Evolutionary conservation across 2,329 filamentous ascomycete genomes (phyloP).

Genomic region (Myrmaecium sp.): DNA sequence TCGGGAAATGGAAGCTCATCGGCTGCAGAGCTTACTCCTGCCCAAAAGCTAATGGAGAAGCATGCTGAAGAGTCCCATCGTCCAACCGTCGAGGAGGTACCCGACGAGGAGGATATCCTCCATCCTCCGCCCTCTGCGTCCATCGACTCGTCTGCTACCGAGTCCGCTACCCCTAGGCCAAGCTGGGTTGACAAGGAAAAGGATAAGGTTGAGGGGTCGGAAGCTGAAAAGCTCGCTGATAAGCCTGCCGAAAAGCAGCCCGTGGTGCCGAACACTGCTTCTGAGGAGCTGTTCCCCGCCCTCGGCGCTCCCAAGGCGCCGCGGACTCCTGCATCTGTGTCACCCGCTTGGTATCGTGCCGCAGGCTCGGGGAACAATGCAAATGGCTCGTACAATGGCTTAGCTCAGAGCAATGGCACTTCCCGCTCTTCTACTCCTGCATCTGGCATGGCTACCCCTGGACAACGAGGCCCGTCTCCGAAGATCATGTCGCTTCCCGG

Average conservation of each 20-base stretch:
- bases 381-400: constrained; percentile 35
- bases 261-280: constrained; percentile 72
- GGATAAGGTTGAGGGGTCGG: too few relatives aligned
- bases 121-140: constrained; percentile 35
- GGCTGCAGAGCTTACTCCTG: constrained; percentile 20
- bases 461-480: constrained; percentile 22
- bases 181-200: too few relatives aligned
- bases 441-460: constrained; percentile 35
- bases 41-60: constrained; percentile 47
- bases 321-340: constrained; percentile 39
- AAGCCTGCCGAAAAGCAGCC: constrained; percentile 30
- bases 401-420: constrained; percentile 28
- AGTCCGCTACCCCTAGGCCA: constrained; percentile 10
- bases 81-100: constrained; percentile 62
- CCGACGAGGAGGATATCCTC: constrained; percentile 59
- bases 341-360: constrained; percentile 65
- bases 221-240: constrained; percentile 47
- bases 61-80: constrained; percentile 40
- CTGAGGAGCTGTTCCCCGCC: constrained; percentile 86
- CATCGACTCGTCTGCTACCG: constrained; percentile 12
- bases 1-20: constrained; percentile 13
- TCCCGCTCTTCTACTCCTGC: constrained; percentile 47
- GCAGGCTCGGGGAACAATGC: constrained; percentile 29
- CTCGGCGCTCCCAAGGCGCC: constrained; percentile 59
- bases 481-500: constrained; percentile 62